phyloP scores from a whole-genome alignment of 2,329 filamentous ascomycete species.

The Exophiala sp. region DNA sequence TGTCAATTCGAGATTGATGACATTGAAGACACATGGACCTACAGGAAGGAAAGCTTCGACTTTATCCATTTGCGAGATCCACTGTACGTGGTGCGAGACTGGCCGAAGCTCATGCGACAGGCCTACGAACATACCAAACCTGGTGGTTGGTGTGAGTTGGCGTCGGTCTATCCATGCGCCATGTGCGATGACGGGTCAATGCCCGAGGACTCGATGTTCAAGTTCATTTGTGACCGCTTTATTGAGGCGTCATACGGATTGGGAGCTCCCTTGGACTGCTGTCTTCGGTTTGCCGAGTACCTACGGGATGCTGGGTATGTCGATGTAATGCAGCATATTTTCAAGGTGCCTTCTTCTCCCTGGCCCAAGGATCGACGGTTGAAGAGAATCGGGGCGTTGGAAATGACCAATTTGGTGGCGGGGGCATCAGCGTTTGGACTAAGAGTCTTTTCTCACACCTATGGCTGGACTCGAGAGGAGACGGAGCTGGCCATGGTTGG shows the following conservation, averaged over 20 bases:
- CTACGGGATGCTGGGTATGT: slow-evolving; percentile 25
- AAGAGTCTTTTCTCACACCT: slow-evolving; percentile 12
- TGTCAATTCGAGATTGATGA: slow-evolving; percentile 34
- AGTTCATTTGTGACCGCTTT: slow-evolving; percentile 28
- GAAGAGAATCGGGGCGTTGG: slow-evolving; percentile 23
- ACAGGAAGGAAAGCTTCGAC: slow-evolving; percentile 31
- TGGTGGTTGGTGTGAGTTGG: slow-evolving; percentile 32
- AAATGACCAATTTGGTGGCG: slow-evolving; percentile 16
- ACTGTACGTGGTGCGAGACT: slow-evolving; percentile 5
- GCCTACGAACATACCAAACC: slow-evolving; percentile 31
- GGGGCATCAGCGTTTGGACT: slow-evolving; percentile 13
- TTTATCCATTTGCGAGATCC: slow-evolving; percentile 29
- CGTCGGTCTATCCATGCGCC: slow-evolving; percentile 24
- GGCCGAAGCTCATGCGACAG: slow-evolving; percentile 23
- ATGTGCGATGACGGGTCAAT: slow-evolving; percentile 32
- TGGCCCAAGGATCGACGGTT: slow-evolving; percentile 30
- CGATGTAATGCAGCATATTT: slow-evolving; percentile 26
- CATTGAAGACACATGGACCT: slow-evolving; percentile 34
- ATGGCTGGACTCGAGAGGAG: slow-evolving; percentile 17
- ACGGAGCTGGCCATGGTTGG: slow-evolving; percentile 13
- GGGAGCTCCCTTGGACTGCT: slow-evolving; percentile 16
- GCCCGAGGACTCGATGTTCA: slow-evolving; percentile 32
- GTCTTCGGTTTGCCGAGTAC: slow-evolving; percentile 10
- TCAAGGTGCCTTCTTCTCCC: slow-evolving; percentile 28
- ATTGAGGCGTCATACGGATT: slow-evolving; percentile 31